Base-by-base conservation (phyloP, 371 early-diverging fungal genomes). In the Choanephora cucurbitarum region DNA sequence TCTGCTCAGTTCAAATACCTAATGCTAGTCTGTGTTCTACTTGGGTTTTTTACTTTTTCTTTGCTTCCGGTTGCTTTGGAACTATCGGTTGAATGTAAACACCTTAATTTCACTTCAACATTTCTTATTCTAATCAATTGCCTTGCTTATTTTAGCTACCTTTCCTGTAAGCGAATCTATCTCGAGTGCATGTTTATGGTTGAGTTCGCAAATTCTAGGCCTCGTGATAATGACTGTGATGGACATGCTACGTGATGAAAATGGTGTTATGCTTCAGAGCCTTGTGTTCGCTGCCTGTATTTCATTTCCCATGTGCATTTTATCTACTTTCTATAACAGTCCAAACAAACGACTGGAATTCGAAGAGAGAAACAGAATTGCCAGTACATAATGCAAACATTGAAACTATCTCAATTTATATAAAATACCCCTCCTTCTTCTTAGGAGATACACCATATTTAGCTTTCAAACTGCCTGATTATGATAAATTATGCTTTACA, bases 81-180 rank as follows among this genome's bases (percentile, higher is more conserved):
- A 43, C 61, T 77, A 15, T 72, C 72, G 33, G 70, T 77, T 32
- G 78, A 77, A 64, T 68, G 76, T 76, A 63, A 65, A 70, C 59
- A 11, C 18, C 11, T 32, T 14, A 33, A 19, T 33, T 32, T 34
- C 15, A 39, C 23, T 45, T 17, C 28, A 5, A 28, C 28, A n/a
- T n/a, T n/a, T n/a, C n/a, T n/a, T n/a, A n/a, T n/a, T n/a, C n/a
- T n/a, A n/a, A 8, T 40, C 11, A 37, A 5, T 24, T 24, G 34
- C 13, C 3, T 10, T 24, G 19, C 7, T 15, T 24, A 6, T 48
- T 18, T 22, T 41, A 75, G 76, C 62, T 23, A 65, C 78, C 8
- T 77, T 70, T 40, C 78, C 78, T 5, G 67, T 74, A 2, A 64
- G 70, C 44, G 78, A 77, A 58, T 52, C 78, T 14, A 62, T 74